Conservation (phyloP, 129 eudicot genomes). For the Erigeron canadensis region DNA sequence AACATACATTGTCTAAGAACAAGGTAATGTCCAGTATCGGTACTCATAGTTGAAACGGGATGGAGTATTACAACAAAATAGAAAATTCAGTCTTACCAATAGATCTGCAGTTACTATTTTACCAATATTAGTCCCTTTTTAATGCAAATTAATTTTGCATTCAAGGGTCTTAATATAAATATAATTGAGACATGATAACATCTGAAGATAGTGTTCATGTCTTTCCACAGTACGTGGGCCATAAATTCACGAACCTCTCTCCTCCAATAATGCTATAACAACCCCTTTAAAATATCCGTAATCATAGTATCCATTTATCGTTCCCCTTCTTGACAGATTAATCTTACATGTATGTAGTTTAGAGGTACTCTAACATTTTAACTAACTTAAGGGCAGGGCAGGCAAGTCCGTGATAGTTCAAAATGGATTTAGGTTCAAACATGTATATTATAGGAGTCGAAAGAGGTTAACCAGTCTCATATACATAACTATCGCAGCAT, state of each 20-base stretch:
- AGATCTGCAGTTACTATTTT: neutral
- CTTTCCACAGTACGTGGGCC: neutral
- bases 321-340: neutral
- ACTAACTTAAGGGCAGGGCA: neutral
- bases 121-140: neutral
- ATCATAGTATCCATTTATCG: neutral
- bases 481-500: neutral
- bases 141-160: neutral
- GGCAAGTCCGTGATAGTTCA: neutral
- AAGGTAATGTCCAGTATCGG: no score
- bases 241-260: no score
- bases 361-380: conserved; percentile 1
- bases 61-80: no score
- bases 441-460: neutral
- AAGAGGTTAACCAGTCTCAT: neutral
- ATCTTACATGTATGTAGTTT: neutral
- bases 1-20: no score
- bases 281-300: no score
- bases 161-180: neutral
- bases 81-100: no score
- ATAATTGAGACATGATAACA: neutral
- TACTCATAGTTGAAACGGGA: no score
- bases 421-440: neutral
- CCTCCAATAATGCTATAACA: no score
- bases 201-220: neutral